Evolutionary conservation across 2,329 filamentous ascomycete species (phyloP), one percentile per base, ranked within the genome.

Genomic region (Phaeosphaeriaceae sp.): DNA sequence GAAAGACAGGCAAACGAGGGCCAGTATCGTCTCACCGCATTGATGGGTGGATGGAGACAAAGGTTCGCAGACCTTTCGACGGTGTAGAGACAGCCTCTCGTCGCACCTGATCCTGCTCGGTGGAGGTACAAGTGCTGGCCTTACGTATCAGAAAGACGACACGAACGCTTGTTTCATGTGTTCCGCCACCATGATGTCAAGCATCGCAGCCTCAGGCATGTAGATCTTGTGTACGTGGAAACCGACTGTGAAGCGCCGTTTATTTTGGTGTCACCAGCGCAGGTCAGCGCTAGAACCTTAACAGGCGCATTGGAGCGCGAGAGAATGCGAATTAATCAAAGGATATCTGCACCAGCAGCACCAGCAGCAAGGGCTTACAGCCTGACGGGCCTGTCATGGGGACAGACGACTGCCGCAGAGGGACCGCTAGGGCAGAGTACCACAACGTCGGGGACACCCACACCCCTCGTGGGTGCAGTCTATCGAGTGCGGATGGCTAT

Each of bases 261-360:
- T 58, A 61, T 62, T 68, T 63, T 61, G 49, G 63, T 60, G 57
- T 62, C 51, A 63, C 59, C 53, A 57, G 24, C 49, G 47, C 53
- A 62, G 59, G 61, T 70, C 64, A 68, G 64, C 67, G 54, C 67
- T 68, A 70, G 56, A 56, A 60, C 49, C 46, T 46, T 51, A 41
- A 40, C 50, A 45, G 54, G 53, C 15, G 48, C 55, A 60, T 61
- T 61, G 56, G 60, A 58, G 41, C 48, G 56, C 41, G 31, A 53
- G 48, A 24, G 33, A 58, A 47, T 47, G 52, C 53, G 52, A 57
- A 19, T 53, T 41, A 55, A 53, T 60, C 53, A 53, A 54, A 40
- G 27, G 54, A n/a, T 19, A 19, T 55, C 51, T 57, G 52, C 64
- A 67, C 53, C 42, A 45, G 7, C 31, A 36, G 31, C 31, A 36